Conservation (phyloP, 495 filamentous ascomycete species). For the Melanomma pulvis-pyrius region DNA sequence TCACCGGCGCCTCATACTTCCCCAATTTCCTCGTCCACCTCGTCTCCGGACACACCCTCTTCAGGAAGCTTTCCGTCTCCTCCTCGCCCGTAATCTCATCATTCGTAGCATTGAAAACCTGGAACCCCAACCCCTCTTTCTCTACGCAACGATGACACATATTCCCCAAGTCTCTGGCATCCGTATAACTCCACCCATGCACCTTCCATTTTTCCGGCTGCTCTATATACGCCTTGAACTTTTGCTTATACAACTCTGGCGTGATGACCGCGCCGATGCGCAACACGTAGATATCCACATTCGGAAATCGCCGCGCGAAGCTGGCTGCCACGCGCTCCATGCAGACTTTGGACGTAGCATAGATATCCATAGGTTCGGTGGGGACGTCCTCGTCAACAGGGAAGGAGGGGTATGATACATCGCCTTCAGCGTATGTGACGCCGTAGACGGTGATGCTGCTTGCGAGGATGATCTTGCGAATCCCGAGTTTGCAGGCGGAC, state of each 20-base stretch:
- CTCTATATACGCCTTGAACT: conserved; percentile 6
- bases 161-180: conserved; percentile 19
- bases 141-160: background rate
- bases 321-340: background rate
- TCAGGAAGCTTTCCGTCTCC: conserved; percentile 6
- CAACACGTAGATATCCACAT: background rate
- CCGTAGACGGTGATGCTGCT: conserved; percentile 15
- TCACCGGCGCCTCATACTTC: conserved; percentile 3
- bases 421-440: conserved; percentile 16
- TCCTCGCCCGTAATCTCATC: conserved; percentile 16
- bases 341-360: conserved; percentile 15
- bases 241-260: background rate
- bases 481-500: conserved; percentile 20
- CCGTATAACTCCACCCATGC: conserved; percentile 11
- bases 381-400: conserved; percentile 5
- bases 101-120: conserved; percentile 17
- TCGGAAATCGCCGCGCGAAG: conserved; percentile 17
- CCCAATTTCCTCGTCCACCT: background rate
- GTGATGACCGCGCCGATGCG: conserved; percentile 7
- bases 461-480: conserved; percentile 16
- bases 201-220: conserved; percentile 10
- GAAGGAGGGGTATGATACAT: conserved; percentile 1
- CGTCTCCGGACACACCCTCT: background rate
- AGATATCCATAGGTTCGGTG: conserved; percentile 19
- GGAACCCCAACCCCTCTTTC: conserved; percentile 12